These are phyloP conservation scores for Gelatoporia subvermispora DNA, from an alignment of 768 basidiomycete genomes.

Conservation along the genomic window DNA sequence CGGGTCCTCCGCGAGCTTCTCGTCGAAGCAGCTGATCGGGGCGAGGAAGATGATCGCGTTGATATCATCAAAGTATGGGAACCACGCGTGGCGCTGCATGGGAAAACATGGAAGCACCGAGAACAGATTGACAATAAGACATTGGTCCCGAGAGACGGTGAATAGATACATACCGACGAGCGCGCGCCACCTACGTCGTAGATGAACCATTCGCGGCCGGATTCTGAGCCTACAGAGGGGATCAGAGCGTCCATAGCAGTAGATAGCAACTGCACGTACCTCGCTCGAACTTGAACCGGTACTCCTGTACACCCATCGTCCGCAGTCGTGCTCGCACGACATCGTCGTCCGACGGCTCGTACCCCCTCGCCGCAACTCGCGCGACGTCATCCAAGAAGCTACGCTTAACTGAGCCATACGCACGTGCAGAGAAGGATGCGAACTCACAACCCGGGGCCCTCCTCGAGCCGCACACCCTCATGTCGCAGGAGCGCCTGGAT, in stretches of 20 bases:
- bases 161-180: slow-evolving; percentile 43
- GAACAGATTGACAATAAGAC: not conserved
- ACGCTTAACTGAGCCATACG: not conserved
- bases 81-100: slow-evolving; percentile 73
- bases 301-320: slow-evolving; percentile 76
- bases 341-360: slow-evolving; percentile 71
- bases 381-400: slow-evolving; percentile 71
- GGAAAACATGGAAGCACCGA: not conserved
- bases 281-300: slow-evolving; percentile 59
- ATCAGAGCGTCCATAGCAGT: not conserved
- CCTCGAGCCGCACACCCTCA: slow-evolving; percentile 43
- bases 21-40: slow-evolving; percentile 78
- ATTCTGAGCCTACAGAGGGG: slow-evolving; percentile 39
- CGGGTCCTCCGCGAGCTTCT: slow-evolving; percentile 66
- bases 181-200: slow-evolving; percentile 80
- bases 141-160: not conserved
- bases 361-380: slow-evolving; percentile 56
- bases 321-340: slow-evolving; percentile 74
- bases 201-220: slow-evolving; percentile 71
- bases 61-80: slow-evolving; percentile 77
- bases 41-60: slow-evolving; percentile 85
- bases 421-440: not conserved
- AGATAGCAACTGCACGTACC: slow-evolving; percentile 34
- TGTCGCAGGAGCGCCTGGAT: slow-evolving; percentile 49
- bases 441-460: slow-evolving; percentile 62